These are phyloP conservation scores for Retiboletus flavoniger DNA, from an alignment of 1,284 basidiomycete genomes.

Conservation along the genomic window DNA sequence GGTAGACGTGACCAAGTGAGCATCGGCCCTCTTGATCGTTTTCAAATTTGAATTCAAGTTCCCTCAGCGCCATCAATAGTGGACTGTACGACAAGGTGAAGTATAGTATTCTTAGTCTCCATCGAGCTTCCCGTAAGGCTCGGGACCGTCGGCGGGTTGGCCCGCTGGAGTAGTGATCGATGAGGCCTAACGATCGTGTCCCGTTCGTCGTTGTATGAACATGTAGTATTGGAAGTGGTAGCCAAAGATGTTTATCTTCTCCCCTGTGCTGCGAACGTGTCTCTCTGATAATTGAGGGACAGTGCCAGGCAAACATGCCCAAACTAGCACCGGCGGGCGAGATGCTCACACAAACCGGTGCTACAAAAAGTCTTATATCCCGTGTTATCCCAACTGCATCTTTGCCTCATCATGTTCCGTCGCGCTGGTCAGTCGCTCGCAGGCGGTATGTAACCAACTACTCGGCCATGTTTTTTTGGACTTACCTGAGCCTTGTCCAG, in stretches of 20 bases:
- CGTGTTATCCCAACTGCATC: conserved; percentile 14
- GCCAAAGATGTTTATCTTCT: conserved; percentile 21
- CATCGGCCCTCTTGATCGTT: conserved; percentile 19
- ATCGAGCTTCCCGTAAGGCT: conserved; percentile 66
- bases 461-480: background rate
- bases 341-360: conserved; percentile 9
- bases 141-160: conserved; percentile 62
- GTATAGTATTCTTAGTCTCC: conserved; percentile 64
- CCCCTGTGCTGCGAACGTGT: conserved; percentile 7
- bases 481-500: conserved; percentile 33
- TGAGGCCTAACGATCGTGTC: background rate
- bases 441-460: conserved; percentile 42
- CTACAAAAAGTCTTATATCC: conserved; percentile 6
- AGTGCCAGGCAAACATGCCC: conserved; percentile 25
- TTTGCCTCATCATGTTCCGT: conserved; percentile 46
- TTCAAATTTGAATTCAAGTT: conserved; percentile 6
- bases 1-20: conserved; percentile 70
- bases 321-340: conserved; percentile 27
- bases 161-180: conserved; percentile 39
- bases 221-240: conserved; percentile 17
- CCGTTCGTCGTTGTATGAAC: background rate
- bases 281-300: background rate
- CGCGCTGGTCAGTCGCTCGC: conserved; percentile 57
- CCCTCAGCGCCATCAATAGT: conserved; percentile 57
- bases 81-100: conserved; percentile 77